A percentile compares a stretch with the other conserved stretches of the same genome.
phyloP scores from a whole-genome alignment of 345 rosid species.

The Gossypium anomalum region DNA sequence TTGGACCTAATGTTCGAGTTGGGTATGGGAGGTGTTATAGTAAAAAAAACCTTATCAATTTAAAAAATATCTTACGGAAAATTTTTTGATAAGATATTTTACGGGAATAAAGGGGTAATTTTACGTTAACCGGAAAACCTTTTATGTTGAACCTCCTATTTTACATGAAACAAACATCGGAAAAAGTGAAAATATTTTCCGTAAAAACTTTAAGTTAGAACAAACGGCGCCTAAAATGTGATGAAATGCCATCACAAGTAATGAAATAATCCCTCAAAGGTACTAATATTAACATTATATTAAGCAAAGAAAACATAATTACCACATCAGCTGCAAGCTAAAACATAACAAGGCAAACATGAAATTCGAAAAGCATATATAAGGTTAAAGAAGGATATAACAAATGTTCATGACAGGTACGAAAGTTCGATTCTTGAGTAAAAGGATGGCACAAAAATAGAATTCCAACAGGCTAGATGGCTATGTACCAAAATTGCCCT shows the following conservation, averaged over 20 bases:
- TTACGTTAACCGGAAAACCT: too few relatives aligned
- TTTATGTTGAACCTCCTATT: too few relatives aligned
- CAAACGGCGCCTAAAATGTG: background rate
- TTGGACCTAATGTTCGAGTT: too few relatives aligned
- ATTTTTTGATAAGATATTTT: too few relatives aligned
- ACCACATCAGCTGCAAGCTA: background rate
- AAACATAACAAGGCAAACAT: background rate
- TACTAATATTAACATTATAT: background rate
- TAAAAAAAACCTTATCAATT: too few relatives aligned
- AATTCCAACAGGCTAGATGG: background rate
- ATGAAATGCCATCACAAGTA: background rate
- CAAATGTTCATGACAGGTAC: background rate
- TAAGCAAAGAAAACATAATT: background rate
- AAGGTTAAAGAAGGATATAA: background rate
- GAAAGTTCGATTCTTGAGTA: background rate
- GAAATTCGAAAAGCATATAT: background rate
- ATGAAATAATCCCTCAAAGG: background rate
- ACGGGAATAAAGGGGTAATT: too few relatives aligned
- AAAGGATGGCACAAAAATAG: background rate
- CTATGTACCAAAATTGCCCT: slow-evolving; percentile 8
- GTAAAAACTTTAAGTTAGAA: too few relatives aligned
- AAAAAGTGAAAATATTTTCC: background rate
- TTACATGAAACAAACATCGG: background rate
- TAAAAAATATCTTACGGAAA: too few relatives aligned
- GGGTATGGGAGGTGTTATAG: too few relatives aligned